Evolutionary conservation across 768 basidiomycete genomes (phyloP).

Genomic region (Naganishia vishniacii): DNA sequence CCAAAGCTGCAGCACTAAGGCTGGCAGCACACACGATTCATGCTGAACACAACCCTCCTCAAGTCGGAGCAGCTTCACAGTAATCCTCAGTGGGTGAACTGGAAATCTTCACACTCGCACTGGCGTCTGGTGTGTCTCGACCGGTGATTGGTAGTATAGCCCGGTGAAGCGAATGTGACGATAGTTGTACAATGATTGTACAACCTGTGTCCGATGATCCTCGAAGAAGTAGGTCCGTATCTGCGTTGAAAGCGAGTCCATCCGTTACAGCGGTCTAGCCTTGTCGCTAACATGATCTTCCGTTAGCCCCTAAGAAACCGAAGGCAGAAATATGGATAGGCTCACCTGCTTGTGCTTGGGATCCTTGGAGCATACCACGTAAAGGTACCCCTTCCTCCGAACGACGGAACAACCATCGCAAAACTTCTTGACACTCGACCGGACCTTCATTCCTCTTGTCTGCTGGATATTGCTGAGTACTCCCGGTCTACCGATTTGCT

Average conservation of each 20-base stretch:
- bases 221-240: too few species aligned
- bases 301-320: background rate
- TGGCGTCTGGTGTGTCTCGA: too few species aligned
- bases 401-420: conserved; percentile 91
- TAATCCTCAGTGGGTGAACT: too few species aligned
- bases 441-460: conserved; percentile 79
- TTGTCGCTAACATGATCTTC: background rate
- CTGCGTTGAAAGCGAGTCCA: too few species aligned
- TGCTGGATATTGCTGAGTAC: background rate
- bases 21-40: too few species aligned
- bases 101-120: too few species aligned
- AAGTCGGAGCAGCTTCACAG: too few species aligned
- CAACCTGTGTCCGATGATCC: background rate
- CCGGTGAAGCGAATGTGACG: background rate
- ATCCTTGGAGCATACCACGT: conserved; percentile 86
- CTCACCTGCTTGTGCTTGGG: conserved; percentile 85
- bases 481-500: conserved; percentile 1
- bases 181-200: background rate
- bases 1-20: too few species aligned
- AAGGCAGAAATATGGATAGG: background rate
- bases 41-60: too few species aligned
- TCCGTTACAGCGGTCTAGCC: background rate
- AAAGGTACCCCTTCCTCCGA: conserved; percentile 75
- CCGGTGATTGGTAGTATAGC: too few species aligned
- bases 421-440: conserved; percentile 86